Percentiles rank a stretch among this genome's conserved stretches.
Conservation (phyloP, 441 rosid species). For the Manihot esculenta region DNA sequence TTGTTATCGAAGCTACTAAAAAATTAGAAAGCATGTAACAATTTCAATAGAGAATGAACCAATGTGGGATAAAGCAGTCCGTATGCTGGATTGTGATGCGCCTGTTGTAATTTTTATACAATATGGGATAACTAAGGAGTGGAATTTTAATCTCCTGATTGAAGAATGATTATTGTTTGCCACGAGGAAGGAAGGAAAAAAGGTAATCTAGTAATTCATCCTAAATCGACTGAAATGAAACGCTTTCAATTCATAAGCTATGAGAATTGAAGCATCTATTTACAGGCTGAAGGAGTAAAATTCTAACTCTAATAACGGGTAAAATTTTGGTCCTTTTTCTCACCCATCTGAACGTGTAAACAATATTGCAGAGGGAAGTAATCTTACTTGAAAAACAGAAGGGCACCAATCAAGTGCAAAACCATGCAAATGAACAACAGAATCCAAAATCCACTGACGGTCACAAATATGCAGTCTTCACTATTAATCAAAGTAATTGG, state of each 20-base stretch:
- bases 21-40: too few relatives aligned
- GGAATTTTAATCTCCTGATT: too few relatives aligned
- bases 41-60: too few relatives aligned
- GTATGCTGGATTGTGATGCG: too few relatives aligned
- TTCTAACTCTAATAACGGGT: background rate
- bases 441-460: conserved; percentile 14
- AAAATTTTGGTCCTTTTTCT: background rate
- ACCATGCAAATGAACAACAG: background rate
- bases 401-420: background rate
- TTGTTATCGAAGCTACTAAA: too few relatives aligned
- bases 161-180: too few relatives aligned
- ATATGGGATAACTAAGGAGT: too few relatives aligned
- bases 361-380: background rate
- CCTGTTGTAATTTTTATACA: too few relatives aligned
- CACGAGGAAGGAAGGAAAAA: too few relatives aligned
- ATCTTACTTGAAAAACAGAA: background rate
- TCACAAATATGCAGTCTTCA: conserved; percentile 16
- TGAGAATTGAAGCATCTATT: background rate
- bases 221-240: background rate
- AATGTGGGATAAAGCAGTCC: too few relatives aligned
- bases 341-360: background rate
- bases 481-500: conserved; percentile 53
- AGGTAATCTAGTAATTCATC: background rate
- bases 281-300: conserved; percentile 11
- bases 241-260: background rate